These are phyloP conservation scores for Retiboletus flavoniger DNA, from an alignment of 1,284 basidiomycete species.

Conservation along the genomic window DNA sequence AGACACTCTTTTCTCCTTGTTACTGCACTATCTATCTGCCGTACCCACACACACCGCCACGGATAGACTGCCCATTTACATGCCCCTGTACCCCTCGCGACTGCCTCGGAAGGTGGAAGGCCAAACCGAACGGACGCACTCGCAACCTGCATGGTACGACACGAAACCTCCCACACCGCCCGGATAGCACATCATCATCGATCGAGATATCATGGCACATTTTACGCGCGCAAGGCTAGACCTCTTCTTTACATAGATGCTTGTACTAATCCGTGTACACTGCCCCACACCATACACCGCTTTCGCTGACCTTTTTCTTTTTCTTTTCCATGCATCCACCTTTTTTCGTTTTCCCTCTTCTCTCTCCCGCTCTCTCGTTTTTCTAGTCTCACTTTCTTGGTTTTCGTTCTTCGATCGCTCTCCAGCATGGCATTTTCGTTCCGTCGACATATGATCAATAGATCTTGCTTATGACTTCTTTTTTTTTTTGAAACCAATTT, in stretches of 20 bases:
- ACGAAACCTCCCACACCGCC: conserved; percentile 1
- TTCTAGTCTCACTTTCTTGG: conserved; percentile 2
- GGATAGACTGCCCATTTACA: background rate
- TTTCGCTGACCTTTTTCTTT: background rate
- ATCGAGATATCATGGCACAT: conserved; percentile 7
- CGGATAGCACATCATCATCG: conserved; percentile 1
- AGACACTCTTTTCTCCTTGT: conserved; percentile 6
- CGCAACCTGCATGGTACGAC: background rate
- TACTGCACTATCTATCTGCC: conserved; percentile 21
- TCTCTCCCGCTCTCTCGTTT: background rate
- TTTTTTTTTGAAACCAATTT: background rate
- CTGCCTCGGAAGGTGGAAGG: conserved; percentile 3
- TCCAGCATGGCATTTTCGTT: background rate
- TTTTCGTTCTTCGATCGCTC: background rate
- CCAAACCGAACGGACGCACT: background rate
- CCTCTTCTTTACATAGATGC: conserved; percentile 4
- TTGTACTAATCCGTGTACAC: conserved; percentile 16
- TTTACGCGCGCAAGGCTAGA: conserved; percentile 2
- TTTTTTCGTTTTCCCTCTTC: background rate
- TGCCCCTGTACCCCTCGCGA: background rate
- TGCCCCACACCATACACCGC: background rate
- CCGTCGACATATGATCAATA: background rate
- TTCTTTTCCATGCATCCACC: background rate
- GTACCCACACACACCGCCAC: background rate
- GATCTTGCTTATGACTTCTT: background rate